A percentile compares a stretch with the other conserved stretches of the same genome.
These are phyloP conservation scores for Citrus cavaleriei DNA, from an alignment of 345 rosid species.

Conservation along the genomic window DNA sequence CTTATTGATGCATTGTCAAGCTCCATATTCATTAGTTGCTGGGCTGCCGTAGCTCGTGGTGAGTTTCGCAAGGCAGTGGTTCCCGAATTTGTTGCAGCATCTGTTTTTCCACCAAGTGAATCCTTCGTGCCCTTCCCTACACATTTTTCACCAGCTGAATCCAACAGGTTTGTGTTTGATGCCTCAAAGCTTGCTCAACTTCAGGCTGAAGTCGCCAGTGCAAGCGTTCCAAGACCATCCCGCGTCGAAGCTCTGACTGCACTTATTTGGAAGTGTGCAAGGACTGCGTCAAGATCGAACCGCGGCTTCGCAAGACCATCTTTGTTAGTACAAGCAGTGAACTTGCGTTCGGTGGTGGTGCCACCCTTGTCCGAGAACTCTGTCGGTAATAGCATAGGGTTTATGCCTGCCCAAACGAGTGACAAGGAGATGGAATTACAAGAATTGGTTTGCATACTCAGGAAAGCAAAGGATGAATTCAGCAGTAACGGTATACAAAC, in stretches of 20 bases:
- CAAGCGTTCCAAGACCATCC: constrained; percentile 15
- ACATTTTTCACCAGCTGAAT: neutral
- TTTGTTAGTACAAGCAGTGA: neutral
- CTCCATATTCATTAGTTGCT: too few relatives aligned
- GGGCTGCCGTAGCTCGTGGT: too few relatives aligned
- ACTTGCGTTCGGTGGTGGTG: neutral
- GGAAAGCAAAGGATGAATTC: constrained; percentile 3
- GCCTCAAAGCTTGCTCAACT: constrained; percentile 21
- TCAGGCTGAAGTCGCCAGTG: constrained; percentile 14
- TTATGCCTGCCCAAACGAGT: constrained; percentile 22
- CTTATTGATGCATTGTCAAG: too few relatives aligned
- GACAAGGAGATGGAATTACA: constrained; percentile 22
- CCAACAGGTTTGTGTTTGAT: constrained; percentile 18
- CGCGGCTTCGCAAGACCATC: neutral
- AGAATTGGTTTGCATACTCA: constrained; percentile 13
- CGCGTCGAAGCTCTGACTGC: constrained; percentile 29
- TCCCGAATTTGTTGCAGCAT: too few relatives aligned
- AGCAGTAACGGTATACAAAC: neutral
- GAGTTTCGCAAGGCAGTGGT: too few relatives aligned
- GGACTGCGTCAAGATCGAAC: constrained; percentile 5
- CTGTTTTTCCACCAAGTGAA: too few relatives aligned
- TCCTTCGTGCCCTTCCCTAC: neutral
- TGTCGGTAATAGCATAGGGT: constrained; percentile 5
- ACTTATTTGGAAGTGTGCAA: constrained; percentile 22
- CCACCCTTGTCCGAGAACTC: neutral